Base-by-base conservation (phyloP, 148 eudicot species). In the Diospyros kaki region DNA sequence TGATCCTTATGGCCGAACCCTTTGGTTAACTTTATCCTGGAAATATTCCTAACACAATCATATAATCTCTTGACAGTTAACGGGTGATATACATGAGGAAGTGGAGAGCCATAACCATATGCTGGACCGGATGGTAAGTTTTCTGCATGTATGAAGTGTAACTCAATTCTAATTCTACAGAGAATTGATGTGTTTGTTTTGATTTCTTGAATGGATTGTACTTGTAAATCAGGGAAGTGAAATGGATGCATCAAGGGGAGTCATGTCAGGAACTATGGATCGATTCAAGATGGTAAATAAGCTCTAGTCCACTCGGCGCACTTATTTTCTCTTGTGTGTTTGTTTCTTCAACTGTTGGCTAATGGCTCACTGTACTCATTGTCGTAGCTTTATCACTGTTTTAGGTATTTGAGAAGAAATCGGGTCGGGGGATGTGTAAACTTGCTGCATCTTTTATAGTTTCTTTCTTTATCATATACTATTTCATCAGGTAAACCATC, bases 241-340 rank as follows among this genome's bases (percentile, higher is more conserved):
- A 43, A 93, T 93, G 98, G 97, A 93, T 87, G 75, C 94, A 74
- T 87, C 97, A n/a, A 87, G 98, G 81, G 98, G 98, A 60, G 81
- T 88, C 73, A 75, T 93, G 84, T 91, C 94, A 43, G 90, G 93
- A 69, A 91, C 98, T 59, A 88, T 94, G 78, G 87, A 87, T 76
- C 87, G 90, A 63, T 94, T 90, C 84, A 91, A 90, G 83, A 90
- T 77, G 89, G 98, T 94, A 79, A 73, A 80, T 65, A 45, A 70
- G 58, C 66, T 38, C 42, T 11, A 56, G 64, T 43, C 28, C 69
- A 38, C 73, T 63, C 7, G 69, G 48, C 50, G 38, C 39, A 68
- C 52, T 68, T 43, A 71, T 64, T 74, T 59, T 6, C 40, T 5
- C 42, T 14, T 48, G 50, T 41, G 48, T 64, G 3, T 13, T 44